These are phyloP conservation scores for Pholiota conissans DNA, from an alignment of 768 basidiomycete genomes.

Conservation along the genomic window DNA sequence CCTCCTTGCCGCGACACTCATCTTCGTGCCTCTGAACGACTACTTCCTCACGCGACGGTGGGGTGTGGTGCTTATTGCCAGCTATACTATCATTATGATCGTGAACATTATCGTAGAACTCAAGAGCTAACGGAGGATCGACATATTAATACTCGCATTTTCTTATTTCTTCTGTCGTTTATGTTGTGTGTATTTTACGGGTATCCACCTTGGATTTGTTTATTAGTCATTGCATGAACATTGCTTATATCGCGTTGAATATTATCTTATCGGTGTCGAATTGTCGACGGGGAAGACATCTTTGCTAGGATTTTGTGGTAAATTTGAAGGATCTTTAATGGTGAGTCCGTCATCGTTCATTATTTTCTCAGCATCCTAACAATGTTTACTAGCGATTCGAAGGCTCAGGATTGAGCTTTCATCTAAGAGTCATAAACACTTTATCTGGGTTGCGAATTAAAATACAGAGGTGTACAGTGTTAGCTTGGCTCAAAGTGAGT, in stretches of 20 bases:
- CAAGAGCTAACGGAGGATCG: slow-evolving; percentile 16
- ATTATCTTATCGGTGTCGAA: neutral
- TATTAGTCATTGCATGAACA: neutral
- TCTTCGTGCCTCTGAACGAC: slow-evolving; percentile 84
- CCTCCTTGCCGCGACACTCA: slow-evolving; percentile 71
- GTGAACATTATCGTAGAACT: slow-evolving; percentile 82
- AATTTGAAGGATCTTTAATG: too few relatives aligned
- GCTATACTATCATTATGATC: slow-evolving; percentile 76
- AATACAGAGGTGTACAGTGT: too few relatives aligned
- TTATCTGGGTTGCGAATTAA: too few relatives aligned
- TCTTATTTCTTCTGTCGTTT: neutral
- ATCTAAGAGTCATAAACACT: too few relatives aligned
- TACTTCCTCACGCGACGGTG: slow-evolving; percentile 79
- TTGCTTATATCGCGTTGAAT: neutral
- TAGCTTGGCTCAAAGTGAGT: too few relatives aligned
- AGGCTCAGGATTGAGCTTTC: neutral
- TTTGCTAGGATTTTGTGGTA: too few relatives aligned
- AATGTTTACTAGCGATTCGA: neutral
- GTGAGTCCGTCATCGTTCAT: neutral
- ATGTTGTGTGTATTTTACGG: neutral
- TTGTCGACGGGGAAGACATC: too few relatives aligned
- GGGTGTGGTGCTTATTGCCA: slow-evolving; percentile 77
- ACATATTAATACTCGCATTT: neutral
- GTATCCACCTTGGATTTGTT: neutral
- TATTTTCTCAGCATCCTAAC: neutral